Conservation (phyloP, 164 flowering plant genomes). For the Magnolia changhungtana region DNA sequence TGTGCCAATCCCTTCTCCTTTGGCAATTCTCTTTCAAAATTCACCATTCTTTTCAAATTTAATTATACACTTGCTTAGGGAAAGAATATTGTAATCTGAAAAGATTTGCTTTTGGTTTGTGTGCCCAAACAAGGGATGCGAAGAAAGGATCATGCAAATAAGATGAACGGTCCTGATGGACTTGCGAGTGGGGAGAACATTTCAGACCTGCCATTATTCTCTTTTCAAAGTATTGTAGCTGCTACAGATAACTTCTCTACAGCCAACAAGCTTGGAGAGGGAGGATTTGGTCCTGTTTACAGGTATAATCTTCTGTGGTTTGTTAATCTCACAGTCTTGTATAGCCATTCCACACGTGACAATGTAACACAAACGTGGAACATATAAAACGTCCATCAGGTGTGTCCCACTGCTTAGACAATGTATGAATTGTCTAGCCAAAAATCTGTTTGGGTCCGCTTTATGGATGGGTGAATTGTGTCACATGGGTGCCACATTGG, state of each 20-base stretch:
- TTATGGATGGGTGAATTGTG: background rate
- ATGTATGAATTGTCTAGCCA: no score
- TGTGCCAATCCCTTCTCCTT: no score
- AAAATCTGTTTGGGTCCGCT: background rate
- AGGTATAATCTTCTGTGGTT: background rate
- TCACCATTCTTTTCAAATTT: no score
- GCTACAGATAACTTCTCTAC: slow-evolving; percentile 16
- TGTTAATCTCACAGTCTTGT: background rate
- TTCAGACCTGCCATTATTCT: background rate
- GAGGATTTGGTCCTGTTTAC: slow-evolving; percentile 20
- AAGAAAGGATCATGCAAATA: background rate
- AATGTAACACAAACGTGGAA: background rate
- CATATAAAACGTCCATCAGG: background rate
- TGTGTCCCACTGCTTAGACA: background rate
- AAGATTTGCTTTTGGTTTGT: background rate
- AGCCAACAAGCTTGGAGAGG: slow-evolving; percentile 17
- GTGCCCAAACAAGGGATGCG: background rate
- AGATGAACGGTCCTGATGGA: background rate
- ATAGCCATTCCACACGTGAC: background rate
- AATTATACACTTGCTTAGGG: no score
- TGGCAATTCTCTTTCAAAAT: no score
- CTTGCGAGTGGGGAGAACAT: background rate
- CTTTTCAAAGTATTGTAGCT: background rate
- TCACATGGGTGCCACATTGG: no score
- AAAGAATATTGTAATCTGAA: no score